Percentiles rank a stretch among this genome's conserved stretches.
These are phyloP conservation scores for Suillus luteus DNA, from an alignment of 768 basidiomycete genomes.

Conservation along the genomic window DNA sequence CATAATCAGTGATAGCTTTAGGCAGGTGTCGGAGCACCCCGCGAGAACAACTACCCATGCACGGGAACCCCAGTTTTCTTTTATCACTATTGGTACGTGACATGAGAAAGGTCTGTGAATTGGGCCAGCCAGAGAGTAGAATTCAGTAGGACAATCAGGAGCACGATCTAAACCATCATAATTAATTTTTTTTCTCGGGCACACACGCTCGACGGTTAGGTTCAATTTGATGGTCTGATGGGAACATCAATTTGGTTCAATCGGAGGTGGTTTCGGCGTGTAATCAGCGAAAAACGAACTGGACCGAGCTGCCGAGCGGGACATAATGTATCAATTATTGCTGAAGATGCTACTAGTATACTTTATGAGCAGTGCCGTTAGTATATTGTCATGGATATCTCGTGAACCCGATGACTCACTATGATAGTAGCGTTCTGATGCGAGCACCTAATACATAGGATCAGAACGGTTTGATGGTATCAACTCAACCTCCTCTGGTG, in stretches of 20 bases:
- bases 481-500: conserved; percentile 20
- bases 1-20: neutral
- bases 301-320: neutral
- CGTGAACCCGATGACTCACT: conserved; percentile 18
- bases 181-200: neutral
- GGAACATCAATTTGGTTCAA: neutral
- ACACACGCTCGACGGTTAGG: neutral
- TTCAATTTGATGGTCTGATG: neutral
- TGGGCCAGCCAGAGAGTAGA: neutral
- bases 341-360: neutral
- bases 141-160: neutral
- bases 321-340: neutral
- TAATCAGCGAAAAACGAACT: neutral
- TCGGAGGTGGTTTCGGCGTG: neutral
- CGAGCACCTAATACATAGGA: conserved; percentile 18
- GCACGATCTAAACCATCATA: neutral
- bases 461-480: conserved; percentile 18
- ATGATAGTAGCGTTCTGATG: conserved; percentile 9
- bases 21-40: neutral
- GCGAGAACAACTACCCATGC: neutral
- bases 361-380: neutral
- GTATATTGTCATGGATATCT: conserved; percentile 7
- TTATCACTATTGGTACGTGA: neutral
- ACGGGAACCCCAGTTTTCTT: neutral
- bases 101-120: neutral